phyloP scores from a whole-genome alignment of 495 filamentous ascomycete genomes.

The Trichoderma gamsii region DNA sequence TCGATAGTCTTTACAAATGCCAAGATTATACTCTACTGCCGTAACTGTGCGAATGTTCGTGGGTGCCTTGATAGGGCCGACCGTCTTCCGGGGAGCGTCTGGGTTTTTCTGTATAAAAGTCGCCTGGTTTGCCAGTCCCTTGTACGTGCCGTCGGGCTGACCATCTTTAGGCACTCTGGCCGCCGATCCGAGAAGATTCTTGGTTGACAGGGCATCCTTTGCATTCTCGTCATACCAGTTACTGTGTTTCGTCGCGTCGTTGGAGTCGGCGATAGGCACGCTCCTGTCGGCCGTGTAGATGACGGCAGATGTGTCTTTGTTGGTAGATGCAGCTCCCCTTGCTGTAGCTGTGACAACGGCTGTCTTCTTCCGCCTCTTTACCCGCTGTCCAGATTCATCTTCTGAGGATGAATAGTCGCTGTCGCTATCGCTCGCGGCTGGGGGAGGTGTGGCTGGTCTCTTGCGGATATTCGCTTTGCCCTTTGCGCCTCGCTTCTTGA shows the following conservation, averaged over 20 bases:
- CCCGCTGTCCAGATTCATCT: slow-evolving; percentile 62
- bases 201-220: slow-evolving; percentile 41
- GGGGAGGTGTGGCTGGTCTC: slow-evolving; percentile 73
- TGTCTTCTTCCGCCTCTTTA: slow-evolving; percentile 74
- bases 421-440: slow-evolving; percentile 48
- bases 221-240: slow-evolving; percentile 81
- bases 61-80: slow-evolving; percentile 83
- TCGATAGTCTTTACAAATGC: slow-evolving; percentile 77
- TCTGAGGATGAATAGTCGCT: slow-evolving; percentile 69
- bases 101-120: slow-evolving; percentile 77
- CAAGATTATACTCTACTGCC: slow-evolving; percentile 83
- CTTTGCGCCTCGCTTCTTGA: slow-evolving; percentile 82
- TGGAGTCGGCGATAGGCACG: slow-evolving; percentile 54
- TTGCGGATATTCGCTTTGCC: slow-evolving; percentile 75
- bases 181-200: slow-evolving; percentile 59
- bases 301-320: slow-evolving; percentile 43
- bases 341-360: slow-evolving; percentile 52
- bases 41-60: slow-evolving; percentile 90
- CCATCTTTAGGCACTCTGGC: slow-evolving; percentile 39
- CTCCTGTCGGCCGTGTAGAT: slow-evolving; percentile 56
- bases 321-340: slow-evolving; percentile 34
- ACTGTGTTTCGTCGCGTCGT: slow-evolving; percentile 88
- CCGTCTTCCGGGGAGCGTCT: slow-evolving; percentile 61
- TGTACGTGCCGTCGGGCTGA: slow-evolving; percentile 62
- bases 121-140: slow-evolving; percentile 63